A percentile compares a stretch with the other conserved stretches of the same genome.
Conservation (phyloP, 1,139 yeast species). For the Pneumocystis carinii region DNA sequence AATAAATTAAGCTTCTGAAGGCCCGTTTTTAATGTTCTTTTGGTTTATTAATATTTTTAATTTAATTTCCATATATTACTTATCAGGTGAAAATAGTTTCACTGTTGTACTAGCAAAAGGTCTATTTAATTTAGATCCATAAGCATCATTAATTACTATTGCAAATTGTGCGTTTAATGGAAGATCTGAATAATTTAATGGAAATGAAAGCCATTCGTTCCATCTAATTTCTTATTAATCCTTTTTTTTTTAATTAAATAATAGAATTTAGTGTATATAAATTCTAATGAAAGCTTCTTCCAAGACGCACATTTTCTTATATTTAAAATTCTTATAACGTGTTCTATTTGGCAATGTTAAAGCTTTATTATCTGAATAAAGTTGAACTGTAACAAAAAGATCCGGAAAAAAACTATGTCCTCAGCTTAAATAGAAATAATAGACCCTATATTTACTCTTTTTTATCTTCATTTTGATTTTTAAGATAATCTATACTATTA, state of each 20-base stretch:
- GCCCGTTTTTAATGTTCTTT: constrained; percentile 40
- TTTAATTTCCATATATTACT: constrained; percentile 13
- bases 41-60: not conserved
- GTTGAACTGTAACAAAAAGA: constrained; percentile 44
- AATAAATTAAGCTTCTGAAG: constrained; percentile 36
- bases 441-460: constrained; percentile 18
- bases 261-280: not conserved
- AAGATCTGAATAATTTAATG: constrained; percentile 55
- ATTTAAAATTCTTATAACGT: constrained; percentile 44
- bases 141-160: constrained; percentile 53
- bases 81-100: constrained; percentile 39
- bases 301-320: constrained; percentile 18
- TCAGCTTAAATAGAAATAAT: not conserved
- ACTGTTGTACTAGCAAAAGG: constrained; percentile 45
- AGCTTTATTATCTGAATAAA: constrained; percentile 47
- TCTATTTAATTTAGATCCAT: constrained; percentile 36
- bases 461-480: constrained; percentile 36
- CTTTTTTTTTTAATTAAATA: not conserved
- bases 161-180: constrained; percentile 46
- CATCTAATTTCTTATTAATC: constrained; percentile 21
- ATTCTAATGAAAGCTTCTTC: not conserved
- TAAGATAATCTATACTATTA: constrained; percentile 23
- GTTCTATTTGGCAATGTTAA: constrained; percentile 57
- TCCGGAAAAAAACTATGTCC: constrained; percentile 36
- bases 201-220: constrained; percentile 54